phyloP scores from a whole-genome alignment of 179 eudicot genomes.

The Spergularia azorica region DNA sequence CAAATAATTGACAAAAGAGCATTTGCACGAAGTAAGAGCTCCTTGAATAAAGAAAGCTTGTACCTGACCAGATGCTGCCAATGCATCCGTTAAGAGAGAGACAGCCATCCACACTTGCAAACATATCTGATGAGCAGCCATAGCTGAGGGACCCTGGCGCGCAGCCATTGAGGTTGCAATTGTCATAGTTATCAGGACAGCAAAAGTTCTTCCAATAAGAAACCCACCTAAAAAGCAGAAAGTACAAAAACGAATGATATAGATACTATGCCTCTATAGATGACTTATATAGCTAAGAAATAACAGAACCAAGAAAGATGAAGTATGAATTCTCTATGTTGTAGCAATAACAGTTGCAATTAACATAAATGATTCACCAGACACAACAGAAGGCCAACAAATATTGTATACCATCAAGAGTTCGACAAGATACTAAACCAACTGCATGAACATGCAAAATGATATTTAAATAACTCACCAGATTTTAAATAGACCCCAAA shows the following conservation, averaged over 20 bases:
- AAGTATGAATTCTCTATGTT: no score
- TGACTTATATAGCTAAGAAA: no score
- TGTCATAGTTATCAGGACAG: conserved; percentile 81
- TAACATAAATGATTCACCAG: background rate
- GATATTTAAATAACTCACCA: conserved; percentile 45
- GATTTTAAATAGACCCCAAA: conserved; percentile 84
- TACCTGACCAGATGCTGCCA: conserved; percentile 93
- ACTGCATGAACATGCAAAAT: background rate
- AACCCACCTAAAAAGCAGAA: conserved; percentile 64
- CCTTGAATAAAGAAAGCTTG: background rate
- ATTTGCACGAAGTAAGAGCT: no score
- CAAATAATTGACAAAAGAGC: no score
- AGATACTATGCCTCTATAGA: no score
- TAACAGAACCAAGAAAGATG: background rate
- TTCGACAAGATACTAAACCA: background rate
- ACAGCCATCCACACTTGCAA: conserved; percentile 96
- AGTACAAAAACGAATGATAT: background rate
- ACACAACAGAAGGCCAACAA: background rate
- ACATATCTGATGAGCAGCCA: conserved; percentile 99
- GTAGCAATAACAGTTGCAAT: no score
- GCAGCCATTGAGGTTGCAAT: conserved; percentile 96
- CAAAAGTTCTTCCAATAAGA: conserved; percentile 89
- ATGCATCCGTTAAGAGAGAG: conserved; percentile 88
- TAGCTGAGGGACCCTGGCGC: conserved; percentile 89
- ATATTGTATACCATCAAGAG: background rate